Percentiles rank a stretch among this genome's conserved stretches.
phyloP scores from a whole-genome alignment of 1,284 basidiomycete species.

The Cryptococcus sp. region DNA sequence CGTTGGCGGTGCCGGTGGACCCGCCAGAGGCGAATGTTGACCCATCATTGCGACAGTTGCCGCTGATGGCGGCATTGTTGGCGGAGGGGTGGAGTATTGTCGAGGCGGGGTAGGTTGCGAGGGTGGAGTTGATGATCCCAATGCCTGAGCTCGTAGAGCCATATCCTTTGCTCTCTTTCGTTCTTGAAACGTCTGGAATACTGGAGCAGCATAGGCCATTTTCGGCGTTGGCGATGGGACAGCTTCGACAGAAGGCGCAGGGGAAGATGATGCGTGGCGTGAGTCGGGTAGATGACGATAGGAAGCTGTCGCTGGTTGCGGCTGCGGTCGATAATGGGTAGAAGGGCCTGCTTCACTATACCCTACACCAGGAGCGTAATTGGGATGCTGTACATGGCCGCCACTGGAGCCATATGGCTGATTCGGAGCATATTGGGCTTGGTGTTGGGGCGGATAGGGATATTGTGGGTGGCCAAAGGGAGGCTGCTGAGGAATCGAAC shows the following conservation, averaged over 20 bases:
- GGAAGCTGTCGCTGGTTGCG: not conserved
- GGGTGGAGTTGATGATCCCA: not conserved
- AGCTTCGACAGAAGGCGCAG: slow-evolving; percentile 21
- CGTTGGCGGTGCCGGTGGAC: slow-evolving; percentile 14
- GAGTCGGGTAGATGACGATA: not conserved
- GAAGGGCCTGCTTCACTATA: not conserved
- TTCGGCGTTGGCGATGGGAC: slow-evolving; percentile 35
- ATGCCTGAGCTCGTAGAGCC: slow-evolving; percentile 23
- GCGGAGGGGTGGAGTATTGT: slow-evolving; percentile 2
- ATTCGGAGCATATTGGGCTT: not conserved
- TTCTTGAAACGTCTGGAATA: slow-evolving; percentile 51
- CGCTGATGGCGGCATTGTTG: slow-evolving; percentile 7
- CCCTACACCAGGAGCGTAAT: not conserved
- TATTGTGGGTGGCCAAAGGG: not conserved
- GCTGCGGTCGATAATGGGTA: not conserved
- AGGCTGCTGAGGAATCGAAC: slow-evolving; percentile 2
- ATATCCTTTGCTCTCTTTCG: slow-evolving; percentile 44
- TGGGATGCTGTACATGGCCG: not conserved
- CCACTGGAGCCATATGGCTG: not conserved
- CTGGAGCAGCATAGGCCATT: slow-evolving; percentile 42
- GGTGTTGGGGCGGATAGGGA: slow-evolving; percentile 2
- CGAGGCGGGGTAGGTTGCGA: not conserved
- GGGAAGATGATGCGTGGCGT: not conserved
- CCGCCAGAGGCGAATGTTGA: not conserved
- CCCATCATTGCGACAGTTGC: slow-evolving; percentile 24